Evolutionary conservation across 805 yeast genomes (phyloP).

Genomic region (Candida ipomoeae): DNA sequence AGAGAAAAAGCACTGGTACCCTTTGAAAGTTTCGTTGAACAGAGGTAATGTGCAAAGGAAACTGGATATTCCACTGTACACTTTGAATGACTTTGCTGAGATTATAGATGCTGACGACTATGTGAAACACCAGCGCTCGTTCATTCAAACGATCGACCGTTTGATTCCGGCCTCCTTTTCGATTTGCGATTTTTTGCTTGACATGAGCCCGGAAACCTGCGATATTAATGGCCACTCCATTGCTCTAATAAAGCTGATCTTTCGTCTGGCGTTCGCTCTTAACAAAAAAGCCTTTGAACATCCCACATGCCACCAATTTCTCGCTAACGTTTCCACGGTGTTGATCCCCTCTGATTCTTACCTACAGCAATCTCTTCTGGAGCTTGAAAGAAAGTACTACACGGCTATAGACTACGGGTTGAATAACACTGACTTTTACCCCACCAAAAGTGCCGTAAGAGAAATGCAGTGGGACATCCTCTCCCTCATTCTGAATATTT

Average conservation of each 20-base stretch:
- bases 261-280: conserved; percentile 25
- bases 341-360: conserved; percentile 34
- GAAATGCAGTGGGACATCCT: conserved; percentile 30
- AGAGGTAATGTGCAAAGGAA: conserved; percentile 18
- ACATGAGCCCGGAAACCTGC: not conserved
- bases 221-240: conserved; percentile 21
- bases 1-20: conserved; percentile 5
- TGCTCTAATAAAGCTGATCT: conserved; percentile 24
- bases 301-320: conserved; percentile 25
- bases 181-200: conserved; percentile 34
- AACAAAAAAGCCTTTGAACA: not conserved
- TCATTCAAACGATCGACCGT: conserved; percentile 59
- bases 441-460: conserved; percentile 28
- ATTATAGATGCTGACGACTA: conserved; percentile 54
- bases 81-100: conserved; percentile 41
- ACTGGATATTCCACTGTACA: conserved; percentile 25
- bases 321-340: conserved; percentile 25
- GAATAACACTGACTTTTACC: conserved; percentile 12
- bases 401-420: conserved; percentile 22
- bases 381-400: conserved; percentile 27
- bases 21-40: conserved; percentile 17
- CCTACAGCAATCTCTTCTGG: conserved; percentile 24
- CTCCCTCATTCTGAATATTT: conserved; percentile 22
- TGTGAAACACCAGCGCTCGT: conserved; percentile 62
- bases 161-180: conserved; percentile 35